These are phyloP conservation scores for Verticillium alfalfae DNA, from an alignment of 2,329 filamentous ascomycete genomes.

Conservation along the genomic window DNA sequence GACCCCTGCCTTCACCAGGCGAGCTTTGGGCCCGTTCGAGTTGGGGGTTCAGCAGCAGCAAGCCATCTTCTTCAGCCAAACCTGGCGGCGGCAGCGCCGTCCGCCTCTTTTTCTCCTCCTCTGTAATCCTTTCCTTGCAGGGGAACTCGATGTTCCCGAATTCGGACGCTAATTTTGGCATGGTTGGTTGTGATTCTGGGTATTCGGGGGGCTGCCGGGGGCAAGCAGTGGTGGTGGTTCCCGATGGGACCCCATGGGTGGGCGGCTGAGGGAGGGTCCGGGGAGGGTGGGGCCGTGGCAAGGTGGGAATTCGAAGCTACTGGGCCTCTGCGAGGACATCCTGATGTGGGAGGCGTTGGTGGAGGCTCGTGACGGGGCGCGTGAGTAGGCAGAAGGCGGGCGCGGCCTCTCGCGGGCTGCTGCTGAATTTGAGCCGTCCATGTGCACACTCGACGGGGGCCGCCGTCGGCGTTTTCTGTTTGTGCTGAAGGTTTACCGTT, in stretches of 20 bases:
- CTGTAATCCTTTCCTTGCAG: slow-evolving; percentile 50
- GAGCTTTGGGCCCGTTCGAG: slow-evolving; percentile 29
- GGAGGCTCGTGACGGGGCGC: slow-evolving; percentile 40
- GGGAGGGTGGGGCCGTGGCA: slow-evolving; percentile 29
- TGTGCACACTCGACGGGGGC: not conserved
- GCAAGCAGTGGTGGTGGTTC: slow-evolving; percentile 31
- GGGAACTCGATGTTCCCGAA: slow-evolving; percentile 41
- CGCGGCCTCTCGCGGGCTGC: slow-evolving; percentile 6
- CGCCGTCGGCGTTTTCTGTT: not conserved
- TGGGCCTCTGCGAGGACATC: slow-evolving; percentile 32
- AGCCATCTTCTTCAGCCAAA: slow-evolving; percentile 28
- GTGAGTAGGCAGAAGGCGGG: slow-evolving; percentile 21
- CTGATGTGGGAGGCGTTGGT: slow-evolving; percentile 13
- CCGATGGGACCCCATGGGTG: slow-evolving; percentile 27
- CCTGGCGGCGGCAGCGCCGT: slow-evolving; percentile 31
- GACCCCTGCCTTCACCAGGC: slow-evolving; percentile 28
- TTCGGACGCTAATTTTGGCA: not conserved
- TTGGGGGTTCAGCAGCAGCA: slow-evolving; percentile 28
- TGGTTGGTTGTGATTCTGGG: slow-evolving; percentile 28
- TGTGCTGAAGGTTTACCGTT: not conserved
- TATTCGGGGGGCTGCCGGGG: slow-evolving; percentile 22
- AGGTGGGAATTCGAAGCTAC: slow-evolving; percentile 35
- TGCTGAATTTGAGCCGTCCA: slow-evolving; percentile 3
- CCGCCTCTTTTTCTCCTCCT: slow-evolving; percentile 44
- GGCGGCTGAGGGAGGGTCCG: slow-evolving; percentile 21